A percentile compares a stretch with the other conserved stretches of the same genome.
Evolutionary conservation across 352 stramenopile species (phyloP).

Genomic region (Aphanomyces cochlioides): DNA sequence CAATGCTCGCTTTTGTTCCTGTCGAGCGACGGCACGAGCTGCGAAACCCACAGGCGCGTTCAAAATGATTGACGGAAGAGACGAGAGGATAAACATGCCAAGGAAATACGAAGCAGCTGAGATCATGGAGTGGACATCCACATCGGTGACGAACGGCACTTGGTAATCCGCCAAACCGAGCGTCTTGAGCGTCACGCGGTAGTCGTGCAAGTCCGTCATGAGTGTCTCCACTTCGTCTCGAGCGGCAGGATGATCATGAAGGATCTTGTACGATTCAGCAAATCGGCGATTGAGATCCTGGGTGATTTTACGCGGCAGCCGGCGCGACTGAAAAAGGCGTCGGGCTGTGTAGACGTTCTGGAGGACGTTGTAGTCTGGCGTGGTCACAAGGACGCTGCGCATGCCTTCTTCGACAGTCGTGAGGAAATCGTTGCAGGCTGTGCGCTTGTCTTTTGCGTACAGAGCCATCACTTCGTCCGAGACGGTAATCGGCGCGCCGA

Average conservation of each 20-base stretch:
- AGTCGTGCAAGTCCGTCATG: constrained; percentile 75
- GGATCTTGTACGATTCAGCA: constrained; percentile 84
- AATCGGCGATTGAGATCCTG: constrained; percentile 90
- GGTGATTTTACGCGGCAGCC: constrained; percentile 83
- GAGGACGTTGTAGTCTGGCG: constrained; percentile 95
- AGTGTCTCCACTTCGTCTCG: constrained; percentile 55
- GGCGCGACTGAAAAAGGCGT: constrained; percentile 90
- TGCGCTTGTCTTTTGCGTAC: constrained; percentile 84
- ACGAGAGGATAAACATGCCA: constrained; percentile 84
- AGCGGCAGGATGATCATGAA: constrained; percentile 62
- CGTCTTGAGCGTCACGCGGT: constrained; percentile 79
- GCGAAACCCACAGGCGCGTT: constrained; percentile 88
- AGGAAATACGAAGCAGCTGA: constrained; percentile 80
- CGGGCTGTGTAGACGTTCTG: constrained; percentile 94
- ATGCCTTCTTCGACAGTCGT: constrained; percentile 79
- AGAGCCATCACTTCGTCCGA: constrained; percentile 81
- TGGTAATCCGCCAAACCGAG: constrained; percentile 91
- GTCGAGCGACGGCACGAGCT: constrained; percentile 69
- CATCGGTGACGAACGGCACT: constrained; percentile 82
- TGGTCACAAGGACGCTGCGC: constrained; percentile 93
- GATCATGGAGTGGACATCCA: constrained; percentile 84
- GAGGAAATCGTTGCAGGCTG: constrained; percentile 78
- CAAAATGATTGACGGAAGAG: constrained; percentile 87
- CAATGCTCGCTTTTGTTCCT: constrained; percentile 76
- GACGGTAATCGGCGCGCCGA: constrained; percentile 89